These are phyloP conservation scores for Botrytis squamosa DNA, from an alignment of 2,329 filamentous ascomycete species.

Conservation along the genomic window DNA sequence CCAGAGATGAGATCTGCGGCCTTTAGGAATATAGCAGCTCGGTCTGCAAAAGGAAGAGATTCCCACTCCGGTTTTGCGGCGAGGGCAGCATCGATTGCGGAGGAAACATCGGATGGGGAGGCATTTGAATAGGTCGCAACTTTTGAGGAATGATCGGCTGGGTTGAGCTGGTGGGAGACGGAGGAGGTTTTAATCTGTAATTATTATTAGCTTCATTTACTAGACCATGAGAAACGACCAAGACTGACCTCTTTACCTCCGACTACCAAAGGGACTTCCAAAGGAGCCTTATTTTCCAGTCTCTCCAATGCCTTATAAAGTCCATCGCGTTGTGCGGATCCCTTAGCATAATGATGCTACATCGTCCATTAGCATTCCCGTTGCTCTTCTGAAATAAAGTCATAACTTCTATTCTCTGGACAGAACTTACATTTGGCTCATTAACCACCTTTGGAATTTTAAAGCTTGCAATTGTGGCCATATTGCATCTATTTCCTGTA, in stretches of 20 bases:
- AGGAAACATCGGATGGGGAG: slow-evolving; percentile 69
- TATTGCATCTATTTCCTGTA: slow-evolving; percentile 23
- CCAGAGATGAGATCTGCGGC: slow-evolving; percentile 84
- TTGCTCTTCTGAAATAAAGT: background rate
- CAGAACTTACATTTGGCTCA: slow-evolving; percentile 81
- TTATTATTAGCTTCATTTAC: slow-evolving; percentile 10
- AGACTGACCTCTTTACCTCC: slow-evolving; percentile 72
- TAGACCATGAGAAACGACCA: background rate
- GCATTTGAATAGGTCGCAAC: slow-evolving; percentile 87
- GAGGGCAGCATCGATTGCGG: slow-evolving; percentile 33
- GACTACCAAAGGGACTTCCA: slow-evolving; percentile 80
- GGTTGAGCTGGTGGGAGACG: slow-evolving; percentile 73
- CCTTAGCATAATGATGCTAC: slow-evolving; percentile 86
- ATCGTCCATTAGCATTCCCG: slow-evolving; percentile 21
- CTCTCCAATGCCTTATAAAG: slow-evolving; percentile 71
- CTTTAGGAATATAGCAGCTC: slow-evolving; percentile 91
- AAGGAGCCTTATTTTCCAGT: slow-evolving; percentile 65
- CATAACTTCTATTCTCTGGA: background rate
- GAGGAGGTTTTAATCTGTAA: slow-evolving; percentile 64
- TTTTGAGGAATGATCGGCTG: slow-evolving; percentile 71
- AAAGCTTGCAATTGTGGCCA: slow-evolving; percentile 66
- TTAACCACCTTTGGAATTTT: slow-evolving; percentile 84
- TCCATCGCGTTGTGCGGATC: slow-evolving; percentile 73
- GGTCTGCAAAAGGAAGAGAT: slow-evolving; percentile 80
- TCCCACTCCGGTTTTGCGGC: slow-evolving; percentile 77